Percentiles rank a stretch among this genome's conserved stretches.
Evolutionary conservation across 805 yeast genomes (phyloP).

Genomic region (Wickerhamomyces chambardii): DNA sequence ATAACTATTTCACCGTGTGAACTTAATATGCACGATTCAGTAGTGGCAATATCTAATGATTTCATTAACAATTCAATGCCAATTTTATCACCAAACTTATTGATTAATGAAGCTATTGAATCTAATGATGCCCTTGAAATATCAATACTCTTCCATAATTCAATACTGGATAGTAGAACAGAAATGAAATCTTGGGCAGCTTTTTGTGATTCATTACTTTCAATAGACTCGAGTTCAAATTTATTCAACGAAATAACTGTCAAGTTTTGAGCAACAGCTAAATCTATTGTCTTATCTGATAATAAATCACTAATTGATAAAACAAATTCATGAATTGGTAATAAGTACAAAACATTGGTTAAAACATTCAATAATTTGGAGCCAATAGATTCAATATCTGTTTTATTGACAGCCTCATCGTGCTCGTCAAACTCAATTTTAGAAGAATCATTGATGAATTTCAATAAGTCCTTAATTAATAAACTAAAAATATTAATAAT

Average conservation of each 20-base stretch:
- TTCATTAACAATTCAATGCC: slow-evolving; percentile 37
- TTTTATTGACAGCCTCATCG: too few species aligned
- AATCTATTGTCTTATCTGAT: slow-evolving; percentile 20
- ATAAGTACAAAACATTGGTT: slow-evolving; percentile 51
- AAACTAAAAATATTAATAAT: slow-evolving; percentile 11
- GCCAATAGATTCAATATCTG: slow-evolving; percentile 15
- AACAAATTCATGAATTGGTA: slow-evolving; percentile 72
- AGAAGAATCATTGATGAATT: slow-evolving; percentile 2
- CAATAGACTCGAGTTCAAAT: slow-evolving; percentile 57
- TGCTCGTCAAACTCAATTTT: slow-evolving; percentile 4
- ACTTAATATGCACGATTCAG: slow-evolving; percentile 44
- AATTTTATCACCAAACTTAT: slow-evolving; percentile 48
- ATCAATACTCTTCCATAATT: slow-evolving; percentile 22
- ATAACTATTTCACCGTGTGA: slow-evolving; percentile 54
- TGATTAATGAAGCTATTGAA: slow-evolving; percentile 51
- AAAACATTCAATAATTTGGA: slow-evolving; percentile 27
- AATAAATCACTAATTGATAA: slow-evolving; percentile 43
- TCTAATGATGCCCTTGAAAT: slow-evolving; percentile 66
- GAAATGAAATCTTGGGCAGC: slow-evolving; percentile 46
- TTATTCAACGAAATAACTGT: slow-evolving; percentile 56
- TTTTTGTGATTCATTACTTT: slow-evolving; percentile 35
- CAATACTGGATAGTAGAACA: slow-evolving; percentile 32
- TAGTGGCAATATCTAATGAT: slow-evolving; percentile 40
- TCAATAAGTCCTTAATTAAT: slow-evolving; percentile 10
- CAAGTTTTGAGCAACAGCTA: slow-evolving; percentile 50